A percentile compares a stretch with the other conserved stretches of the same genome.
Conservation (phyloP, 345 rosid species). For the Sonneratia alba region DNA sequence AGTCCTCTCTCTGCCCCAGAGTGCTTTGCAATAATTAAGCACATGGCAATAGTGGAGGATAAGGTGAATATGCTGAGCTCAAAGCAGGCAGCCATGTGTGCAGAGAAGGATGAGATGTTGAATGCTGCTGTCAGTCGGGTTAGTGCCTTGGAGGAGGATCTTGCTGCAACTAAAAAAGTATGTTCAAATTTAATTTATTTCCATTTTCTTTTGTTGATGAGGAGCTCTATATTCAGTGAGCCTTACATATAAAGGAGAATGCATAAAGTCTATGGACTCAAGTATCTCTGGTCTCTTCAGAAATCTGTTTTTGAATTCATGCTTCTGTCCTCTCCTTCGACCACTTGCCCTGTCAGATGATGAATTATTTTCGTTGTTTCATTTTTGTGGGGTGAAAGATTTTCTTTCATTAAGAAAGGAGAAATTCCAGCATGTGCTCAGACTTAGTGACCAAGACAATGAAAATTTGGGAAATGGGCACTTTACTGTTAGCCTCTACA, state of each 20-base stretch:
- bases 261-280: no score
- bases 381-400: no score
- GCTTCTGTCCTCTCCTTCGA: no score
- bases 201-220: background rate
- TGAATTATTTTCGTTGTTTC: no score
- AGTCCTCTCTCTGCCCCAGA: slow-evolving; percentile 42
- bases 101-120: slow-evolving; percentile 74
- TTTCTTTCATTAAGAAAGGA: no score
- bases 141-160: slow-evolving; percentile 70
- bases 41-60: slow-evolving; percentile 78
- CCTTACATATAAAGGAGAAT: background rate
- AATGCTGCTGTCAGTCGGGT: slow-evolving; percentile 59
- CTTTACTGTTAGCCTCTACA: no score
- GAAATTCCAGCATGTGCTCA: no score
- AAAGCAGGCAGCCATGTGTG: slow-evolving; percentile 49
- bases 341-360: no score
- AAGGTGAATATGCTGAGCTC: slow-evolving; percentile 38
- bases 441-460: no score
- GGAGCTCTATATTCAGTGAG: background rate
- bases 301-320: no score
- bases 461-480: no score
- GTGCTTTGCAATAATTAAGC: slow-evolving; percentile 49
- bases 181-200: background rate
- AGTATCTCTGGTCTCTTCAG: no score
- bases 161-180: slow-evolving; percentile 72